phyloP scores from a whole-genome alignment of 2,329 filamentous ascomycete genomes.

The Aspergillus intermedius region DNA sequence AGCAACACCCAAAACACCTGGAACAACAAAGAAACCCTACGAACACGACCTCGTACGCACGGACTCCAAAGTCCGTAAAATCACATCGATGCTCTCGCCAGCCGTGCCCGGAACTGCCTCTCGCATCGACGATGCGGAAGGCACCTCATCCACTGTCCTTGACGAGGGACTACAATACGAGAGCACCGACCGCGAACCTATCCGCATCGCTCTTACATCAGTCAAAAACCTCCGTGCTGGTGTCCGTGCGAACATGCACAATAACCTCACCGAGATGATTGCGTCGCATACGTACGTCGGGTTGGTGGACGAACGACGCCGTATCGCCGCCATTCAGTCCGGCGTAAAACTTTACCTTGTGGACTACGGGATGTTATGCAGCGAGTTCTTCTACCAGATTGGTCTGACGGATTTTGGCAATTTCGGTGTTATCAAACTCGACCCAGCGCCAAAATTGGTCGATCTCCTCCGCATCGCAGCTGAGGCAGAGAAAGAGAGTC shows the following conservation, averaged over 20 bases:
- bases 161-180: conserved; percentile 63
- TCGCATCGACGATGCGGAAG: conserved; percentile 28
- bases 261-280: conserved; percentile 79
- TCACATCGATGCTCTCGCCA: conserved; percentile 87
- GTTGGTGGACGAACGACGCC: conserved; percentile 76
- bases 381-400: conserved; percentile 92
- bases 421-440: conserved; percentile 76
- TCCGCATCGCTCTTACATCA: conserved; percentile 69
- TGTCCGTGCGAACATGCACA: conserved; percentile 76
- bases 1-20: conserved; percentile 31
- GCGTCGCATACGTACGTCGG: conserved; percentile 88
- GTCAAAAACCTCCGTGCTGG: conserved; percentile 75
- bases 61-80: conserved; percentile 82
- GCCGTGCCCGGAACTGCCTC: conserved; percentile 27
- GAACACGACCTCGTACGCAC: conserved; percentile 89
- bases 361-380: conserved; percentile 81
- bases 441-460: conserved; percentile 64
- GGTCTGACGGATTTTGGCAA: conserved; percentile 94
- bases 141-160: conserved; percentile 10
- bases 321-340: conserved; percentile 86
- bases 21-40: conserved; percentile 51
- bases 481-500: conserved; percentile 57
- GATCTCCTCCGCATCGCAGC: conserved; percentile 68
- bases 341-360: conserved; percentile 88
- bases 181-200: conserved; percentile 60